A percentile compares a stretch with the other conserved stretches of the same genome.
Evolutionary conservation across 148 eudicot species (phyloP).

Genomic region (Oxyria digyna): DNA sequence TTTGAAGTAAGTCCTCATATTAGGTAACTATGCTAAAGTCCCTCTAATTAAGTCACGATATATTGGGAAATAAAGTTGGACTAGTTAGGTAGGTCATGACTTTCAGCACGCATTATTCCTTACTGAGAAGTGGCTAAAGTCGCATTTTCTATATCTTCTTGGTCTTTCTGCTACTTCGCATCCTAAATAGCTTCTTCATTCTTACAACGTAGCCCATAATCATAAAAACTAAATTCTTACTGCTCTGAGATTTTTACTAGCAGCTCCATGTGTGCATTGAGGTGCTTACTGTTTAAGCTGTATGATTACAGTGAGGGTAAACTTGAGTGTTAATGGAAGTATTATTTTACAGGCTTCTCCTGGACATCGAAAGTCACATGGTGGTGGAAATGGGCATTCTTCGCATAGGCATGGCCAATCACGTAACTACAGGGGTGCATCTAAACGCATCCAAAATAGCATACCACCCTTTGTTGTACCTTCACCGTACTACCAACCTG

Average conservation of each 20-base stretch:
- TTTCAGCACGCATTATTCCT: background rate
- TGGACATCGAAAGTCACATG: conserved; percentile 34
- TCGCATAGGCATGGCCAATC: conserved; percentile 20
- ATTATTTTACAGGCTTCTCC: conserved; percentile 24
- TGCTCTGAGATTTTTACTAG: background rate
- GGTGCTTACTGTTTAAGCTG: background rate
- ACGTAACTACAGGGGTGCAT: conserved; percentile 27
- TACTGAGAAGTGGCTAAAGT: background rate
- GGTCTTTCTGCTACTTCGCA: background rate
- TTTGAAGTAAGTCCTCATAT: background rate
- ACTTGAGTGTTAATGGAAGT: background rate
- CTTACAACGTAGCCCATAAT: too few species aligned
- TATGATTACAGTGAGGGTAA: background rate
- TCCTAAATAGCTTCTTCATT: background rate
- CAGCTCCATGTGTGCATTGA: background rate
- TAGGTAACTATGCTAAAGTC: background rate
- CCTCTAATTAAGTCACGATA: background rate
- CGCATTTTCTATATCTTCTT: background rate
- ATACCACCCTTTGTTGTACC: conserved; percentile 37
- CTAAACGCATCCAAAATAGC: conserved; percentile 31
- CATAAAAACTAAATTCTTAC: background rate
- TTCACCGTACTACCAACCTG: conserved; percentile 32
- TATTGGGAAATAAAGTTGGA: background rate
- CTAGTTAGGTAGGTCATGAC: background rate
- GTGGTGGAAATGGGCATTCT: conserved; percentile 24